Base-by-base conservation (phyloP, 768 basidiomycete species). In the Filobasidium floriforme region DNA sequence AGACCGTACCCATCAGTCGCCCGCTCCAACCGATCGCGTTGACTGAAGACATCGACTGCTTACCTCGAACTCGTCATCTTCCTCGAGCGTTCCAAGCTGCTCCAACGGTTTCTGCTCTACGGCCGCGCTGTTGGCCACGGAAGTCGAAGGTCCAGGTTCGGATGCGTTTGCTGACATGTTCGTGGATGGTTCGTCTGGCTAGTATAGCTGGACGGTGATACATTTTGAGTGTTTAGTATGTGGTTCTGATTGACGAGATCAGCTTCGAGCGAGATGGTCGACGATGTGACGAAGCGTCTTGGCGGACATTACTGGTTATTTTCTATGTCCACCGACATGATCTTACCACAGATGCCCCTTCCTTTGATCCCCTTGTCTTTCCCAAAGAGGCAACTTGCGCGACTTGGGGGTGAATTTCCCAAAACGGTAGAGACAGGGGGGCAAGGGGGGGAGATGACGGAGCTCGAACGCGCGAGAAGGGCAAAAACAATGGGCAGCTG, bases 21-120 rank as follows among this genome's bases (percentile, higher is more conserved):
- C 19, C 29, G 41, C 11, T 19, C 41, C 19, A 29, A 41, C 24
- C 15, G 6, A 24, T 60, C 4, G 5, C 10, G n/a, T n/a, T 9
- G 41, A 22, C 19, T 24, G n/a, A 49, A 29, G 49, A n/a, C 28
- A 11, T 29, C 12, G 24, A 43, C 66, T 26, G 73, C 78, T 64
- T 60, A 79, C 79, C 73, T 80, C 92, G 72, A 97, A 97, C 81
- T 97, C 92, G 76, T 97, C 92, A 77, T 97, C 92, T 76, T 97
- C 92, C 74, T 97, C 92, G 7, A 97, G 81, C n/a, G 92, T 87
- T 49, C 92, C 90, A 0, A 94, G 84, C 73, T 88, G 86, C 5
- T 85, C 85, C 57, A 84, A 83, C 64, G 74, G 72, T 72, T 76
- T 76, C 70, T 71, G 72, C 51, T 65, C 26, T 18, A 18, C 26